Conservation (phyloP, 306 rosid species). For the Hippophae rhamnoides region DNA sequence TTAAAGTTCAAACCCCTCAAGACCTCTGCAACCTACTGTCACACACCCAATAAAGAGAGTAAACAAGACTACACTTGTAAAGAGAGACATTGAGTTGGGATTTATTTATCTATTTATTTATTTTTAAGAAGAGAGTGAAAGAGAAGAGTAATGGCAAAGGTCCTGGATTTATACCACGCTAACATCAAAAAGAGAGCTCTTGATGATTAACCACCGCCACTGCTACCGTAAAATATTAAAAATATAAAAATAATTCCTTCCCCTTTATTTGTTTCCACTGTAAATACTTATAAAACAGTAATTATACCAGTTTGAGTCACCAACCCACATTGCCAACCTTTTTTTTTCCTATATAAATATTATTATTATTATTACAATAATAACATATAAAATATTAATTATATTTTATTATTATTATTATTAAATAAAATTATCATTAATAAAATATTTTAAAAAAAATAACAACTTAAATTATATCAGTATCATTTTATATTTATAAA, state of each 20-base stretch:
- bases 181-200: slow-evolving; percentile 73
- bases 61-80: slow-evolving; percentile 5
- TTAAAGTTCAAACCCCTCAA: slow-evolving; percentile 37
- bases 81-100: not conserved
- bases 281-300: slow-evolving; percentile 1
- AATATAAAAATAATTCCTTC: slow-evolving; percentile 17
- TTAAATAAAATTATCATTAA: too few relatives aligned
- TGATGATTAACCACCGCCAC: slow-evolving; percentile 97
- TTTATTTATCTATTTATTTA: slow-evolving; percentile 6
- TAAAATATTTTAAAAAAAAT: too few relatives aligned
- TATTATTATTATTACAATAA: too few relatives aligned
- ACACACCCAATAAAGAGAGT: slow-evolving; percentile 17
- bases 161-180: slow-evolving; percentile 67
- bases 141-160: slow-evolving; percentile 22
- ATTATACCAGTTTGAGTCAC: slow-evolving; percentile 54
- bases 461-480: too few relatives aligned
- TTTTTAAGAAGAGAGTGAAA: slow-evolving; percentile 11
- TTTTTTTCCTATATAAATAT: too few relatives aligned
- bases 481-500: too few relatives aligned
- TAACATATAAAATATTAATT: too few relatives aligned
- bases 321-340: slow-evolving; percentile 62
- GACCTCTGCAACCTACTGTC: slow-evolving; percentile 26
- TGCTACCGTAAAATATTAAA: slow-evolving; percentile 30
- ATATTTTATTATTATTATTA: too few relatives aligned
- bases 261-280: slow-evolving; percentile 4